Conservation (phyloP, 345 rosid species). For the Ceriops zippeliana region DNA sequence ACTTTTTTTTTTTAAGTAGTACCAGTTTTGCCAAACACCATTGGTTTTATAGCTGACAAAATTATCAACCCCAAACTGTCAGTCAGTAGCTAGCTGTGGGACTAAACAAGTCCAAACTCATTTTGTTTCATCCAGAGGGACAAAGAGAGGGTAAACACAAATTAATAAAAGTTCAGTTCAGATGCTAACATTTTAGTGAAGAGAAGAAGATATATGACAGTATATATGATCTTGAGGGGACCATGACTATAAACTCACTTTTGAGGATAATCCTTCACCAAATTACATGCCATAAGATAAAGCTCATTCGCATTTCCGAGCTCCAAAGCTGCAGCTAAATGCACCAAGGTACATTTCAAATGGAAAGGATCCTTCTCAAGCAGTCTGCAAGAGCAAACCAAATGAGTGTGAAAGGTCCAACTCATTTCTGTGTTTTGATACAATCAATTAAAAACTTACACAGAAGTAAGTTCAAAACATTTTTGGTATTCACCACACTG, state of each 20-base stretch:
- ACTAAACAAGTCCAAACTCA: too few relatives aligned
- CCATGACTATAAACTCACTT: conserved; percentile 48
- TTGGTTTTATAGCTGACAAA: too few relatives aligned
- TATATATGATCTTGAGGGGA: neutral
- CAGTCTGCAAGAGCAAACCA: conserved; percentile 41
- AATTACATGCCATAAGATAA: conserved; percentile 88
- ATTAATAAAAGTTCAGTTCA: too few relatives aligned
- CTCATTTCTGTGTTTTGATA: conserved; percentile 11
- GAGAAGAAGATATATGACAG: neutral
- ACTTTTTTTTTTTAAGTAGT: too few relatives aligned
- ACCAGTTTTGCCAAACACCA: too few relatives aligned
- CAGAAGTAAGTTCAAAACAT: conserved; percentile 82
- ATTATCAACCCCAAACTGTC: too few relatives aligned
- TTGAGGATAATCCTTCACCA: conserved; percentile 93
- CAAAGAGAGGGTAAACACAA: too few relatives aligned
- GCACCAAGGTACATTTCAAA: conserved; percentile 77
- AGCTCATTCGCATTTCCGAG: conserved; percentile 97
- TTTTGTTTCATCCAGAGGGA: too few relatives aligned
- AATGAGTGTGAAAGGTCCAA: conserved; percentile 14
- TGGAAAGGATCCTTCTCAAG: conserved; percentile 99
- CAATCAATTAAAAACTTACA: conserved; percentile 47
- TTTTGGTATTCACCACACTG: conserved; percentile 94
- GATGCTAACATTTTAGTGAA: neutral
- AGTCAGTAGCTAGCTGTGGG: too few relatives aligned
- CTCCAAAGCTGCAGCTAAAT: conserved; percentile 91